Evolutionary conservation across 148 eudicot species (phyloP).

Genomic region (Gaultheria prostrata): DNA sequence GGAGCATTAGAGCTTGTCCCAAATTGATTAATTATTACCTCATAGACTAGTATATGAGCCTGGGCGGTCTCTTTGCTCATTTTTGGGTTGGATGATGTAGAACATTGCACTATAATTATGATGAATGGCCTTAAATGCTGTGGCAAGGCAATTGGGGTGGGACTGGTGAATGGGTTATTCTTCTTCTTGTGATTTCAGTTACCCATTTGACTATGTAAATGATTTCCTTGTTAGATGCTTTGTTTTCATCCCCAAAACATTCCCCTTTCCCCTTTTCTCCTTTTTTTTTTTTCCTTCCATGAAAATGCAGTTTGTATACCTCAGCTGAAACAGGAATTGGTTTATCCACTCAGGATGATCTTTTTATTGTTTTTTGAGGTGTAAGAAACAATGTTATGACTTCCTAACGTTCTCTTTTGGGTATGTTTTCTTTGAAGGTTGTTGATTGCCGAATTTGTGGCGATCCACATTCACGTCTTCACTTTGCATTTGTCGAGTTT

Average conservation of each 20-base stretch:
- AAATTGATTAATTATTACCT: not conserved
- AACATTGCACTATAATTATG: not conserved
- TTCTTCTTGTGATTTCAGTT: not conserved
- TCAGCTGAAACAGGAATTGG: not conserved
- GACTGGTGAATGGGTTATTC: not conserved
- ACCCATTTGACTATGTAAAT: not conserved
- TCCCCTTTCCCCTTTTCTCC: not conserved
- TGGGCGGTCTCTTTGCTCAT: not conserved
- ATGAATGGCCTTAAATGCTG: not conserved
- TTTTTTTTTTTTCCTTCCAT: not conserved
- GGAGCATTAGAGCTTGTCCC: no score
- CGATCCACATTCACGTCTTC: slow-evolving; percentile 93
- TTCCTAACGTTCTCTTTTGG: slow-evolving; percentile 11
- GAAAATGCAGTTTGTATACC: not conserved
- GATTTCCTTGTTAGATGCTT: not conserved
- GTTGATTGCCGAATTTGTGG: slow-evolving; percentile 84
- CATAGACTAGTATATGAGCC: not conserved
- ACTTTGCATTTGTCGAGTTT: slow-evolving; percentile 97
- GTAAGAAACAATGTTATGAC: not conserved
- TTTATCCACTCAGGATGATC: not conserved
- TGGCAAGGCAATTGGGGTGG: not conserved
- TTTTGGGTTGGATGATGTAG: not conserved
- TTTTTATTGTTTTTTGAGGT: not conserved
- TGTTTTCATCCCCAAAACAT: not conserved
- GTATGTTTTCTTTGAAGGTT: slow-evolving; percentile 19